Evolutionary conservation across 192 early-diverging fungal species (phyloP), one percentile per base, ranked within the genome.

Genomic region (Geranomyces michiganensis): DNA sequence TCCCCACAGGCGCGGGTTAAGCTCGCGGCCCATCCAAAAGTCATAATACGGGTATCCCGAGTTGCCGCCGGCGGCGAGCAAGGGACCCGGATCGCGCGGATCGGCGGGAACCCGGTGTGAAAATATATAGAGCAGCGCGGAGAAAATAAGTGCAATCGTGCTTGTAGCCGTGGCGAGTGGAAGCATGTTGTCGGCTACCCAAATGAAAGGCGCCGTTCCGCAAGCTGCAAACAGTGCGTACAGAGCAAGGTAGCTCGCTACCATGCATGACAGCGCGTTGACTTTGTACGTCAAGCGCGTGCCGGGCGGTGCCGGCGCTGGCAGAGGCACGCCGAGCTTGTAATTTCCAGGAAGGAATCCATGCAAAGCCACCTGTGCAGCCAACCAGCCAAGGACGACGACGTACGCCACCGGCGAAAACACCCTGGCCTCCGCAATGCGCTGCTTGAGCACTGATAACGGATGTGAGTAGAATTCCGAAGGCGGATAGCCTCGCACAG

Each of bases 21-120:
- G 83, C 77, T 99, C 96, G 66, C 96, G 86, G 10, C 96, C 96
- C 45, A 99, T 96, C 76, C 93, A 95, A 70, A 93, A 97, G 71
- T 97, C 95, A 78, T 99, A 97, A 21, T 94, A 66, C 15, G 82
- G 74, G 79, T 93, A 94, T 33, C 93, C 91, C n/a, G 93, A 91
- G 84, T 97, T 96, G 33, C 95, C 96, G 15, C 92, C 93, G 24
- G 84, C 77, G 10, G 95, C 90, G 32, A 92, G 76, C 44, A 98
- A 79, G 26, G 91, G 82, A 24, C 61, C 61, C 15, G 19, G 29
- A 48, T 67, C 48, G 14, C 17, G 49, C 17, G 56, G 5, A 29
- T 30, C 56, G 19, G 77, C 83, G 17, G 79, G 76, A 45, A 83
- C 63, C 56, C 88, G 74, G 84, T 94, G 94, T 58, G 93, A 94